Evolutionary conservation across 1,139 yeast species (phyloP), one percentile per base, ranked within the genome.

Genomic region (Candida sp.): DNA sequence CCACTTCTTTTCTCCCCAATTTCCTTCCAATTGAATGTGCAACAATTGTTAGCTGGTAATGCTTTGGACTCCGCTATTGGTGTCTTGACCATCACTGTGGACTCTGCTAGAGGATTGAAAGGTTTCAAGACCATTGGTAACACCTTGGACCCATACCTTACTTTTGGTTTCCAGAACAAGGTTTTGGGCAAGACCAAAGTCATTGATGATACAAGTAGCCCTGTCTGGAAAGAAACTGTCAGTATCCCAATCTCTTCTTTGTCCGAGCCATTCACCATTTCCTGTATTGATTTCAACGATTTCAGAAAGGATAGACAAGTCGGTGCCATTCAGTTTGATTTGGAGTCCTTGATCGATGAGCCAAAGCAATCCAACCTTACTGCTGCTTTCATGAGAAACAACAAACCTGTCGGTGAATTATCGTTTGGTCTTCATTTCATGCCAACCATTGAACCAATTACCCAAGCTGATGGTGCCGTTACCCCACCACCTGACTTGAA

Each of bases 401-500:
- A 88, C 58, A 90, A 88, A 65, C 86, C 87, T 4, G 87, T 91
- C 40, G 99, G 98, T 59, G 78, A 80, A 46, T 70, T 94, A 46
- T 72, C 70, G 17, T 90, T 85, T 66, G 92, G 89, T 54, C 77
- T 90, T 60, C 83, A 85, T 56, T 90, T 82, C 73, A 85, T 85
- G 79, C 96, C 96, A 46, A 87, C 94, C 23, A 72, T 92, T 57
- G 91, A 88, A 66, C 87, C 96, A 34, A 80, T 83, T 50, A 80
- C 79, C 58, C 81, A 86, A 59, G 92, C 90, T 3, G 97, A 91
- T 69, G 98, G 98, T 49, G 88, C 96, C 8, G 76, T 81, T 47
- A 87, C 84, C 58, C 93, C 96, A 45, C 92, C 96, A 44, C 97
- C 97, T 48, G 97, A 92, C 59, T 83, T 91, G 68, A 92, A 91